Evolutionary conservation across 176 grass and related monocot genomes (phyloP), one percentile per base, ranked within the genome.

Genomic region (Eragrostis nindensis): DNA sequence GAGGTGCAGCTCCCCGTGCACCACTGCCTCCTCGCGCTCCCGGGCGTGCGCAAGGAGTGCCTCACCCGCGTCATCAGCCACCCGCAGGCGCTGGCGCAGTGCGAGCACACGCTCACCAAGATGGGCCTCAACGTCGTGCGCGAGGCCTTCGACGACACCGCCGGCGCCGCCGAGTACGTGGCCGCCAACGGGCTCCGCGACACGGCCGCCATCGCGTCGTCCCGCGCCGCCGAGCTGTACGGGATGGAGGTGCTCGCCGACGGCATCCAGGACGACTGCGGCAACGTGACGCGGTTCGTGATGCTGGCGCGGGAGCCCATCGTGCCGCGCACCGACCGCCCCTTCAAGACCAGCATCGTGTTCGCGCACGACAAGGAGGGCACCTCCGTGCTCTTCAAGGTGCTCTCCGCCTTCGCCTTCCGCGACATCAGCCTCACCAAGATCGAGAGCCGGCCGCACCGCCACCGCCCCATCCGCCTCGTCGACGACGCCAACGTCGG

Each of bases 281-380:
- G 95, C 36, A 97, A 97, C 85, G 85, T 97, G 2, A 97, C 94
- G 8, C 89, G 94, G 54, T 97, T 97, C 76, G 94, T 97, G 69
- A 97, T 97, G 87, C 87, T 97, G 67, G 91, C 94, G 0, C 66
- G 94, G 71, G 94, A 97, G 82, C 94, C 94, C 73, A 83, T 97
- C 82, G 91, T 97, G 63, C 94, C 94, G 7, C 94, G 94, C 82
- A 97, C 91, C 3, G 94, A 97, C 83, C 40, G 94, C 4, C 94
- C 94, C 0, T 97, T 97, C 87, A 97, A 97, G 85, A 97, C 94
- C 6, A 97, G 94, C 87, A 97, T 97, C 86, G 94, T 97, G 44
- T 97, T 97, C 81, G 94, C 94, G 39, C 86, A 97, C 82, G 89
- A 93, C 80, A 66, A 76, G 27, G 94, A 97, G 1, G 94, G 94